These are phyloP conservation scores for Penicillium vulpinum DNA, from an alignment of 2,329 filamentous ascomycete species.

Conservation along the genomic window DNA sequence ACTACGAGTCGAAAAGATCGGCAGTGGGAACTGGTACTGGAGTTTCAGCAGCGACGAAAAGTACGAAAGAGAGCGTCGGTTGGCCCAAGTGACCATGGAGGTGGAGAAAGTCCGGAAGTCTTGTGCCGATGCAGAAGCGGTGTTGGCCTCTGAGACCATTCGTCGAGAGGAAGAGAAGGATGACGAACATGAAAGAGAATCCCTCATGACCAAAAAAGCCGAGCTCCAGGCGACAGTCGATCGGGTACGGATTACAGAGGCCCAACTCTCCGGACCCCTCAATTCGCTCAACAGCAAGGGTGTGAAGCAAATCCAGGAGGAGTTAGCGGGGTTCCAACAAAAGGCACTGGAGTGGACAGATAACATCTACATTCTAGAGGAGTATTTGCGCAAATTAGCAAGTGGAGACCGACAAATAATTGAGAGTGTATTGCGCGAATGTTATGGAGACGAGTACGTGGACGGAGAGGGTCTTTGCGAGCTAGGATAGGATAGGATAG, in stretches of 20 bases:
- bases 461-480: constrained; percentile 55
- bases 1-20: constrained; percentile 68
- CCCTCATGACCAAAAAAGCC: constrained; percentile 23
- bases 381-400: constrained; percentile 39
- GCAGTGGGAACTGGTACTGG: constrained; percentile 73
- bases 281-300: constrained; percentile 36
- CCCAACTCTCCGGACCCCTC: constrained; percentile 20
- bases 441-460: constrained; percentile 57
- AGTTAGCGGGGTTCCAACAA: constrained; percentile 34
- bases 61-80: constrained; percentile 44
- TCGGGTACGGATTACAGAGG: constrained; percentile 39
- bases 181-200: constrained; percentile 22
- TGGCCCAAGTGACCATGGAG: constrained; percentile 30
- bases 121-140: constrained; percentile 36
- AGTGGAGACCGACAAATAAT: constrained; percentile 49
- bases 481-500: constrained; percentile 19
- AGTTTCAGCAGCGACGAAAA: constrained; percentile 61
- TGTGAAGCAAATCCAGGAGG: constrained; percentile 33
- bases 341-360: constrained; percentile 45
- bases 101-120: constrained; percentile 31
- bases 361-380: constrained; percentile 47
- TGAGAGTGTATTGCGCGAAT: constrained; percentile 44
- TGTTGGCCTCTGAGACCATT: constrained; percentile 39
- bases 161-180: constrained; percentile 30
- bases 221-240: constrained; percentile 33